These are phyloP conservation scores for Debaryomyces udenii DNA, from an alignment of 1,139 yeast genomes.

Conservation along the genomic window DNA sequence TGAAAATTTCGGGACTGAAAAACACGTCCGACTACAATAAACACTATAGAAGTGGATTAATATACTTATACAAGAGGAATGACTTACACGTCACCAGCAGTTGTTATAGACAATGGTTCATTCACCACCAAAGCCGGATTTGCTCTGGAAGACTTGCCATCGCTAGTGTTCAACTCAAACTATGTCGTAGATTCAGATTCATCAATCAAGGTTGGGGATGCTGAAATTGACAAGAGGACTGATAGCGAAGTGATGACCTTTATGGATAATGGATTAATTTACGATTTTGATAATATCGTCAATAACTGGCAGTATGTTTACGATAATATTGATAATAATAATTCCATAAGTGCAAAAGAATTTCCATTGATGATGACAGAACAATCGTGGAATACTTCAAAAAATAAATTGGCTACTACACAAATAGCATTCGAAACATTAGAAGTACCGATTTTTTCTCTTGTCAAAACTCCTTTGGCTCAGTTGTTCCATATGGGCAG, in stretches of 20 bases:
- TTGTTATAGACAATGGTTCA: constrained; percentile 73
- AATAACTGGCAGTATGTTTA: constrained; percentile 64
- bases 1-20: constrained; percentile 1
- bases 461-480: constrained; percentile 71
- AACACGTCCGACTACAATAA: constrained; percentile 5
- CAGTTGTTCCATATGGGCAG: constrained; percentile 71
- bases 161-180: constrained; percentile 57
- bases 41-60: neutral
- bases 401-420: constrained; percentile 52
- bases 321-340: constrained; percentile 46
- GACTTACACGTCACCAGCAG: constrained; percentile 52
- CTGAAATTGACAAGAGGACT: constrained; percentile 45
- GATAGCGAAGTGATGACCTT: constrained; percentile 61
- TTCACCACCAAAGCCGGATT: constrained; percentile 70
- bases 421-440: constrained; percentile 68
- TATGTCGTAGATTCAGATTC: constrained; percentile 43
- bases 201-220: constrained; percentile 54
- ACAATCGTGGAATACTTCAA: constrained; percentile 61
- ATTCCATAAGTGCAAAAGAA: constrained; percentile 50
- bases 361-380: constrained; percentile 69
- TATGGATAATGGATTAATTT: constrained; percentile 64
- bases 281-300: constrained; percentile 64
- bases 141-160: constrained; percentile 66
- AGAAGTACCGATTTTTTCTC: constrained; percentile 66
- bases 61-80: constrained; percentile 15